Evolutionary conservation across 495 filamentous ascomycete species (phyloP), one percentile per base, ranked within the genome.

Genomic region (Penicillium verhagenii): DNA sequence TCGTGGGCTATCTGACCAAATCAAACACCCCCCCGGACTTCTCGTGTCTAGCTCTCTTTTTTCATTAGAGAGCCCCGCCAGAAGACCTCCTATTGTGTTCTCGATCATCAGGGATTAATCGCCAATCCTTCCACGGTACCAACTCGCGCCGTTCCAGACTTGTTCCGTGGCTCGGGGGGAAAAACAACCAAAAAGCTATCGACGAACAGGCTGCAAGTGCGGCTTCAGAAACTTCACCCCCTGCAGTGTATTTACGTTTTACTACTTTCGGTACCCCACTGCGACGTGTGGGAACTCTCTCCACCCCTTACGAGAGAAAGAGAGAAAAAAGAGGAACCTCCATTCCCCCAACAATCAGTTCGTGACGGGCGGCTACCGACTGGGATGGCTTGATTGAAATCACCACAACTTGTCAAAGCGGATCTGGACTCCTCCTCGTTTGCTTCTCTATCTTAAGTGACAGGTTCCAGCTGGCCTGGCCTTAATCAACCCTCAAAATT

Each of bases 381-480:
- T 70, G 71, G 71, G 38, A 76, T 76, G 73, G 70, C 63, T 61
- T 71, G 59, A 73, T 63, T 52, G 61, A 59, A 24, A 48, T 18
- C 37, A 25, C 31, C 33, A 48, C 43, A n/a, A n/a, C 14, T 45
- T 24, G 39, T 33, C 44, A 37, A 51, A 54, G 57, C 55, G 50
- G 37, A 59, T 39, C 54, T 57, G 53, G 43, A 46, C 46, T 52
- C 38, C 38, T 43, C 31, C 60, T 52, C 39, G 21, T 57, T 44
- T 56, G 51, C 50, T 53, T 46, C 42, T 45, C 28, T 47, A 47
- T 55, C 44, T 44, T 50, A 47, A 35, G 19, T 64, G 56, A 33
- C 51, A 50, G 68, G 66, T 60, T 66, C 60, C 73, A 76, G 73
- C 73, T 76, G 73, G 73, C 56, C 71, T 76, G 73, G 70, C 67